Evolutionary conservation across 2,329 filamentous ascomycete genomes (phyloP).

Genomic region (Aspergillus aculeatus): DNA sequence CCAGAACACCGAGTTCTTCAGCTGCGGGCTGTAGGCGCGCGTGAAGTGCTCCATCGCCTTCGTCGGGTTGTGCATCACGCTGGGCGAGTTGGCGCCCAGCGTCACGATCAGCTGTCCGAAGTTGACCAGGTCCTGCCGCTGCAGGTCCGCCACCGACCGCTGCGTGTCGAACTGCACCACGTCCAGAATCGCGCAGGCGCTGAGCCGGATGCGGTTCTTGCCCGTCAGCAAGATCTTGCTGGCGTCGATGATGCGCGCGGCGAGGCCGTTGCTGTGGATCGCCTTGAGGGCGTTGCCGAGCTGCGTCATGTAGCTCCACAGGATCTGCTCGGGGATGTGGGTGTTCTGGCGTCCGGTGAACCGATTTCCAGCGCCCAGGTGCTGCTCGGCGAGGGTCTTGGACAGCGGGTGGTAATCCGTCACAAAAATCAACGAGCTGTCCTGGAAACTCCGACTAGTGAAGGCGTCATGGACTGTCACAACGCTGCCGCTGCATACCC

Average conservation of each 20-base stretch:
- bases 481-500: conserved; percentile 75
- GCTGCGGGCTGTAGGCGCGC: conserved; percentile 71
- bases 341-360: conserved; percentile 47
- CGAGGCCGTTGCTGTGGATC: conserved; percentile 77
- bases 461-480: conserved; percentile 90
- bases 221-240: conserved; percentile 88
- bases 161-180: conserved; percentile 78
- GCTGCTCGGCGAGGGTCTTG: conserved; percentile 82
- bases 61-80: conserved; percentile 61
- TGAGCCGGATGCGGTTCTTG: conserved; percentile 84
- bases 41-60: conserved; percentile 74
- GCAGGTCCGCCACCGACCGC: conserved; percentile 69
- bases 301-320: conserved; percentile 93
- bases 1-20: conserved; percentile 80
- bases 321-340: conserved; percentile 66
- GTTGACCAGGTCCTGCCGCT: conserved; percentile 81
- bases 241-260: conserved; percentile 79
- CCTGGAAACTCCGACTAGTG: conserved; percentile 87
- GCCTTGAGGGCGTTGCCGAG: conserved; percentile 83
- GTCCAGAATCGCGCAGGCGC: conserved; percentile 84
- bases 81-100: conserved; percentile 68
- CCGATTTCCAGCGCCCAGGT: conserved; percentile 48
- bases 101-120: conserved; percentile 83
- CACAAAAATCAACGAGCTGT: conserved; percentile 91
- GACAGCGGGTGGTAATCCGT: conserved; percentile 90